Evolutionary conservation across 2,329 filamentous ascomycete genomes (phyloP).

Genomic region (Cytospora piceicola): DNA sequence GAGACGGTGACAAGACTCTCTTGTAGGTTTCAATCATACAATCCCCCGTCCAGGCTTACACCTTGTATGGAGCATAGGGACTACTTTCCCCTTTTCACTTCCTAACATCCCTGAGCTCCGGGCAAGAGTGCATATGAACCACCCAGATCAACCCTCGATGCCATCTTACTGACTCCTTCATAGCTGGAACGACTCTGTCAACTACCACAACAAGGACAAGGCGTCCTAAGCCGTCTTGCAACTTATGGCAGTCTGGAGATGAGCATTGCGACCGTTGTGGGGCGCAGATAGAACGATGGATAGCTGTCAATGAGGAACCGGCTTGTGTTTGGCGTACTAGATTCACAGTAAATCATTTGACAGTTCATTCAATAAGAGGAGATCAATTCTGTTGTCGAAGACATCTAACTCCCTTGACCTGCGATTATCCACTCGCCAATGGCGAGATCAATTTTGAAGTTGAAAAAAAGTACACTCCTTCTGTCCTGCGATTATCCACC

Average conservation of each 20-base stretch:
- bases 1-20: constrained; percentile 79
- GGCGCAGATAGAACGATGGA: constrained; percentile 25
- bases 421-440: not conserved
- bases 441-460: not conserved
- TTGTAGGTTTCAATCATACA: constrained; percentile 8
- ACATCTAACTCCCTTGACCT: not conserved
- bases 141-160: not conserved
- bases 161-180: constrained; percentile 32
- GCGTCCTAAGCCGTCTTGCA: constrained; percentile 43
- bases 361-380: constrained; percentile 5
- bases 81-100: not conserved
- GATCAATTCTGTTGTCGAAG: not conserved
- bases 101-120: not conserved
- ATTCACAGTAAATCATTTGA: constrained; percentile 34
- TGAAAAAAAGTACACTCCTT: too few species aligned
- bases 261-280: not conserved
- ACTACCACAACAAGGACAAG: constrained; percentile 97
- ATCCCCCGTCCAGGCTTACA: too few species aligned
- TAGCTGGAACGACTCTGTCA: constrained; percentile 93
- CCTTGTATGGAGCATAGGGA: not conserved
- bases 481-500: too few species aligned
- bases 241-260: constrained; percentile 6
- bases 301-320: constrained; percentile 23
- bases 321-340: constrained; percentile 40
- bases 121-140: not conserved